These are phyloP conservation scores for Prunus mira DNA, from an alignment of 306 rosid species.

Conservation along the genomic window DNA sequence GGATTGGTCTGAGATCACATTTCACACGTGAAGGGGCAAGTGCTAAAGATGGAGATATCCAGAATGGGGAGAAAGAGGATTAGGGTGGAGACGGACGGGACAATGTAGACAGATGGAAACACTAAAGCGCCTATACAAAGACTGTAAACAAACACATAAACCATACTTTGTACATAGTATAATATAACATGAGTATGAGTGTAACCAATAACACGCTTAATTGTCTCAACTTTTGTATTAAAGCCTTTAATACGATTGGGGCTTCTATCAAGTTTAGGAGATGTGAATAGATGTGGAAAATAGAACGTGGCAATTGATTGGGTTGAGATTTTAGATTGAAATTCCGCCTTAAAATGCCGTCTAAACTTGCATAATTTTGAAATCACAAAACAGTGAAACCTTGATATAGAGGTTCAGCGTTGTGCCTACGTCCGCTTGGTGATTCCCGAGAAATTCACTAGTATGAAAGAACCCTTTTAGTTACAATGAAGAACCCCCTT, in stretches of 20 bases:
- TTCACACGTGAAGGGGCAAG: slow-evolving; percentile 26
- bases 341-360: too few species aligned
- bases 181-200: background rate
- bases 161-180: background rate
- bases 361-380: too few species aligned
- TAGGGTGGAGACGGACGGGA: background rate
- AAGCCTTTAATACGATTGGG: background rate
- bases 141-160: background rate
- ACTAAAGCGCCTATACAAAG: background rate
- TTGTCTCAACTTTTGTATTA: background rate
- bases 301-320: too few species aligned
- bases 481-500: too few species aligned
- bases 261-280: too few species aligned
- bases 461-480: too few species aligned
- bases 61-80: slow-evolving; percentile 12
- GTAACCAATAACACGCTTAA: background rate
- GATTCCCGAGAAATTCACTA: too few species aligned
- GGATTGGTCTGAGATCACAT: slow-evolving; percentile 86
- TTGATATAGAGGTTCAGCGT: too few species aligned
- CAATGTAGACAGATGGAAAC: background rate
- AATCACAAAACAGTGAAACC: too few species aligned
- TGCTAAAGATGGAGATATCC: slow-evolving; percentile 7
- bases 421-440: too few species aligned
- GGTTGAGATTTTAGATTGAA: too few species aligned
- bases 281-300: too few species aligned